Base-by-base conservation (phyloP, 75 land plant species). In the Selaginella moellendorffii region DNA sequence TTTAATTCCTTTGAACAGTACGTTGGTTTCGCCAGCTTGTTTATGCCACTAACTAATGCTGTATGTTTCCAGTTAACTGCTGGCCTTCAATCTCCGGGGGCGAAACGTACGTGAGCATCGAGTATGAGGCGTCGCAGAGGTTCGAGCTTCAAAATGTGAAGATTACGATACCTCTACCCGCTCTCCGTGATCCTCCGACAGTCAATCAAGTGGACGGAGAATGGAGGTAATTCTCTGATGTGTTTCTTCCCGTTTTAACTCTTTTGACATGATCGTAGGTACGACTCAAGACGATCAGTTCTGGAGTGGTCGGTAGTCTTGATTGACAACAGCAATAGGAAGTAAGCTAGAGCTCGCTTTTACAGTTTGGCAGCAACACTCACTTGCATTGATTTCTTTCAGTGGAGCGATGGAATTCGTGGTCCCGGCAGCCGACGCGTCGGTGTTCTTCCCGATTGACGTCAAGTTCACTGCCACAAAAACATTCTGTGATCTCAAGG, bases 341-440 rank as follows among this genome's bases (percentile, higher is more conserved):
- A 81, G 99, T 89, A 51, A 54, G 78, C 29, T 14, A 36, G 5
- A 36, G 5, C 5, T 36, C 46, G 5, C 5, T 36, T 14, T 36
- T 5, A 36, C 14, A 14, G 46, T 36, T 5, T 36, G 46, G 46
- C 10, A 36, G 14, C 46, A 36, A 36, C 46, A 14, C 46, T 5
- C 46, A 36, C 46, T 5, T 36, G 46, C 14, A 36, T 36, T 54
- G 24, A 0, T 25, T 10, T 31, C 69, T 73, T 52, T 36, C 81
- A 91, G 97, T 79, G 97, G 97, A 52, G 80, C 88, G 2, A 80
- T 91, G 97, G 97, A 91, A 75, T 91, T 91, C 70, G 84, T 91
- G 22, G 88, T 91, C 27, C 97, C 97, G 29, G 78, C 86, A 51
- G 82, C 83, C 30, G 97, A 91, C 74, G 71, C 97, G 14, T 78